These are phyloP conservation scores for Hordeum vulgare DNA, from an alignment of 176 grass and related monocot species.

Conservation along the genomic window DNA sequence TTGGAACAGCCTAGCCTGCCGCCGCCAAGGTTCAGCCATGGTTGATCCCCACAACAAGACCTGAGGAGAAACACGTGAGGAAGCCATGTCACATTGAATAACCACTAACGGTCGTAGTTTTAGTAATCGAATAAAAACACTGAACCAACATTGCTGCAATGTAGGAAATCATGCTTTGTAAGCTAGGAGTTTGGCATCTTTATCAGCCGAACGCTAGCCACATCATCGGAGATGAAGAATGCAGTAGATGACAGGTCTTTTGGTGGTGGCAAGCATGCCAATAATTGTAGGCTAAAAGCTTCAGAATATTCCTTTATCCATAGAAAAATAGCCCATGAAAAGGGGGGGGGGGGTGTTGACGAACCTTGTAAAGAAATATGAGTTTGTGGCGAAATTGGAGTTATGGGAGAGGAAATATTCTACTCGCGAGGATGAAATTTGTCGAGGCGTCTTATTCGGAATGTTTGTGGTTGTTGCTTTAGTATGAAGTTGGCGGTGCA, in stretches of 20 bases:
- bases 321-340: not conserved
- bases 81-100: not conserved
- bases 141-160: not conserved
- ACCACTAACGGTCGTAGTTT: slow-evolving; percentile 2
- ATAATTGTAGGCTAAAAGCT: not conserved
- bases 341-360: not conserved
- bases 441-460: not conserved
- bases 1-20: not conserved
- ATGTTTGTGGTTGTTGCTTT: not conserved
- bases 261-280: not conserved
- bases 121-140: not conserved
- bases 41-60: slow-evolving; percentile 16
- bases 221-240: slow-evolving; percentile 12
- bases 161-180: not conserved
- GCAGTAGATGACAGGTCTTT: not conserved
- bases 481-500: not conserved
- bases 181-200: slow-evolving; percentile 33
- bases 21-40: slow-evolving; percentile 15
- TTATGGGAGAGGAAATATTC: not conserved
- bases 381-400: not conserved
- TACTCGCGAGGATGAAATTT: not conserved
- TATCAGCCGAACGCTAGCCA: not conserved
- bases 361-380: not conserved
- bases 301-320: slow-evolving; percentile 26
- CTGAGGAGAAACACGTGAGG: slow-evolving; percentile 20